These are phyloP conservation scores for Arthrinium phaeospermum DNA, from an alignment of 2,329 filamentous ascomycete genomes.

Conservation along the genomic window DNA sequence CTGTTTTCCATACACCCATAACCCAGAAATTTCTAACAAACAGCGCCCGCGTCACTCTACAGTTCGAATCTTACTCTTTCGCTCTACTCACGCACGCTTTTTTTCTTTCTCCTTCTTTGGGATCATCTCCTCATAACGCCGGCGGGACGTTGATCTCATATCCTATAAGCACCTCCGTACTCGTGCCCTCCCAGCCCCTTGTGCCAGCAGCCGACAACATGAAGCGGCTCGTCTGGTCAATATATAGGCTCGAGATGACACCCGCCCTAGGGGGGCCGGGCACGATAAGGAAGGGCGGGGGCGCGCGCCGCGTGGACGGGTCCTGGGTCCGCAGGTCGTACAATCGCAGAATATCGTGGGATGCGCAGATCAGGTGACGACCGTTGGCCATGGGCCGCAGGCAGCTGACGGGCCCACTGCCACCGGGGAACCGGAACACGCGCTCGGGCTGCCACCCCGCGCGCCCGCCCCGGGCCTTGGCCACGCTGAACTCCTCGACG, in stretches of 20 bases:
- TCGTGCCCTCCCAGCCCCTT: slow-evolving; percentile 90
- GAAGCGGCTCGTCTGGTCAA: slow-evolving; percentile 86
- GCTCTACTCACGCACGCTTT: neutral
- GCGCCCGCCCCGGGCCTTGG: slow-evolving; percentile 69
- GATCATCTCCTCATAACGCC: neutral
- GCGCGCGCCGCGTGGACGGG: slow-evolving; percentile 71
- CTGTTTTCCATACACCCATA: neutral
- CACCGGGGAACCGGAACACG: slow-evolving; percentile 84
- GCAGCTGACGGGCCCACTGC: slow-evolving; percentile 88
- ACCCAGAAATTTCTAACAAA: too few species aligned
- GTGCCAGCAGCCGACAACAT: slow-evolving; percentile 94
- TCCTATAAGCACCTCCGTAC: slow-evolving; percentile 88
- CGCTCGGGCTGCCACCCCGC: slow-evolving; percentile 75
- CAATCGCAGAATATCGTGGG: slow-evolving; percentile 88
- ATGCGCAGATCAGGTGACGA: slow-evolving; percentile 89
- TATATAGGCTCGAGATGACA: slow-evolving; percentile 83
- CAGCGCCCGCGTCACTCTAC: neutral
- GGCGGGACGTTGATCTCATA: slow-evolving; percentile 73
- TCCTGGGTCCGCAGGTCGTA: slow-evolving; percentile 79
- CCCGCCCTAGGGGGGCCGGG: slow-evolving; percentile 84
- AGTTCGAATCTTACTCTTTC: too few species aligned
- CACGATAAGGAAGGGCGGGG: slow-evolving; percentile 94
- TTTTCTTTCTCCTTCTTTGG: neutral
- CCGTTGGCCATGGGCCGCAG: slow-evolving; percentile 92
- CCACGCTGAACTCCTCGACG: slow-evolving; percentile 91